Conservation (phyloP, 805 yeast genomes). For the Schwanniomyces pseudopolymorphus region DNA sequence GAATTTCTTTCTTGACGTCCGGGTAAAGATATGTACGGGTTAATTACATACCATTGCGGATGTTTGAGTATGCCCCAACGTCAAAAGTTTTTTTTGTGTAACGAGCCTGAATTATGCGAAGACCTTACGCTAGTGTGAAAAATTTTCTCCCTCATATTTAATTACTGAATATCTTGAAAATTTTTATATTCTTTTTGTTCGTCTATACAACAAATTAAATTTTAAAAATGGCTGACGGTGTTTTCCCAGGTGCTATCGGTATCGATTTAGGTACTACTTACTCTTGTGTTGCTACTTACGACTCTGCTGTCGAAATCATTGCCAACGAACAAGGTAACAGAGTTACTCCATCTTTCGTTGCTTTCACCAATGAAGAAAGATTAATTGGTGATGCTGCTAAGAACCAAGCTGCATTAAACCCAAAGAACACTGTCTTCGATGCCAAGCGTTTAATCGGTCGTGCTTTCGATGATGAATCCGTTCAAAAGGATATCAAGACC, state of each 20-base stretch:
- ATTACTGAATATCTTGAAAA: slow-evolving; percentile 3
- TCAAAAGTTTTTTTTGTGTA: not conserved
- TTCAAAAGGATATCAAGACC: slow-evolving; percentile 53
- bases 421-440: slow-evolving; percentile 49
- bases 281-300: slow-evolving; percentile 52
- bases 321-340: slow-evolving; percentile 55
- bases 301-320: slow-evolving; percentile 49
- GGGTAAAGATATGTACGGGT: slow-evolving; percentile 7
- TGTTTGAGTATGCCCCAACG: slow-evolving; percentile 4
- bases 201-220: slow-evolving; percentile 7
- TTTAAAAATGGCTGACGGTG: slow-evolving; percentile 88
- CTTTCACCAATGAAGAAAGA: slow-evolving; percentile 49
- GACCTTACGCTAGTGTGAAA: slow-evolving; percentile 7
- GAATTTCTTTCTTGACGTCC: not conserved
- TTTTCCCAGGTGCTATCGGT: slow-evolving; percentile 86
- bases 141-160: slow-evolving; percentile 6
- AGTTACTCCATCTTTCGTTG: slow-evolving; percentile 52
- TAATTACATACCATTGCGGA: slow-evolving; percentile 6
- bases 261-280: slow-evolving; percentile 54
- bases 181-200: slow-evolving; percentile 5
- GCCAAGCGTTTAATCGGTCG: slow-evolving; percentile 59
- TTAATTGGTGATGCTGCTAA: slow-evolving; percentile 53
- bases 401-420: slow-evolving; percentile 52
- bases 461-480: slow-evolving; percentile 59
- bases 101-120: not conserved